phyloP scores from a whole-genome alignment of 768 basidiomycete genomes.

The Mrakia gelida region DNA sequence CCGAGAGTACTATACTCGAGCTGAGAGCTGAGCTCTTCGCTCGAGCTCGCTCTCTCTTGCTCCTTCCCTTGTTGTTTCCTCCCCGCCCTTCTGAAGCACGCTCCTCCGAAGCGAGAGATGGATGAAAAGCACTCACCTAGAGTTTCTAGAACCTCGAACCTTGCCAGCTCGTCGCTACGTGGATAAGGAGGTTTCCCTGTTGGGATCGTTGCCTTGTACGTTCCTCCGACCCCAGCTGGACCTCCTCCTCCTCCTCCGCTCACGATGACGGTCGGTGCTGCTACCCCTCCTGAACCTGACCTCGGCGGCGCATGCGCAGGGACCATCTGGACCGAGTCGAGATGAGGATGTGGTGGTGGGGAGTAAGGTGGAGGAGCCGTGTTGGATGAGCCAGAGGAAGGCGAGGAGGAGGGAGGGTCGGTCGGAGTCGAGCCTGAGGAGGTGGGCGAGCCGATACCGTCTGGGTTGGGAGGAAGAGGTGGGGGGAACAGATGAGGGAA shows the following conservation, averaged over 20 bases:
- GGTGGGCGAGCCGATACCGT: not conserved
- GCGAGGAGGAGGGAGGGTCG: not conserved
- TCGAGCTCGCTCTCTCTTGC: not conserved
- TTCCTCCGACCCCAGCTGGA: not conserved
- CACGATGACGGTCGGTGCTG: not conserved
- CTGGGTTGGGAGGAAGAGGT: not conserved
- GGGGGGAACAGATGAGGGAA: conserved; percentile 12
- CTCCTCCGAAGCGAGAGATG: not conserved
- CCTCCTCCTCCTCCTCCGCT: not conserved
- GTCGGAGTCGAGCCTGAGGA: too few relatives aligned
- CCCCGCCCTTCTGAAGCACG: not conserved
- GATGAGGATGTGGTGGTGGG: not conserved
- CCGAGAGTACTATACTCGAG: too few relatives aligned
- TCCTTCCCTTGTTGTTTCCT: not conserved
- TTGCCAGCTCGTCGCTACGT: conserved; percentile 19
- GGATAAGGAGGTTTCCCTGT: not conserved
- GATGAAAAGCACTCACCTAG: conserved; percentile 38
- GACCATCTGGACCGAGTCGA: not conserved
- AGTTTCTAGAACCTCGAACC: conserved; percentile 48
- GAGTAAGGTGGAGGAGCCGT: not conserved
- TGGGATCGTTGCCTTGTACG: not conserved
- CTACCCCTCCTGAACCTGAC: not conserved
- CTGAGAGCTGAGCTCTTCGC: not conserved
- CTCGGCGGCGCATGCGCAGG: not conserved
- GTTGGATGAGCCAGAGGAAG: not conserved